phyloP scores from a whole-genome alignment of 177 flowering plant genomes.

The Vitis hybrid region DNA sequence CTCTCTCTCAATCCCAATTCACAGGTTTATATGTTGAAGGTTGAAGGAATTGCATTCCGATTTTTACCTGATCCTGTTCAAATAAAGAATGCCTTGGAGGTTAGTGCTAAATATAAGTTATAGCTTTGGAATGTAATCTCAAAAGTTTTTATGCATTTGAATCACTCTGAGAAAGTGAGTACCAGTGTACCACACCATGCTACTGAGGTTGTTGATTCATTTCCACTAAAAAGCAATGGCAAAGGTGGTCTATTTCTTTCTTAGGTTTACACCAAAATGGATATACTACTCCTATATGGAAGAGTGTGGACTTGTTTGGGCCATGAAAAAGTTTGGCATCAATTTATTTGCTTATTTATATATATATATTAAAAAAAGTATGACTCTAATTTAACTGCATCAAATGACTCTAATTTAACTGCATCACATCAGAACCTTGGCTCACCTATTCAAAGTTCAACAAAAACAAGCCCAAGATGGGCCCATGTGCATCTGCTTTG shows the following conservation, averaged over 20 bases:
- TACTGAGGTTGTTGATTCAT: neutral
- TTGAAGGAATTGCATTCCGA: slow-evolving; percentile 97
- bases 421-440: no score
- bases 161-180: neutral
- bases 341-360: neutral
- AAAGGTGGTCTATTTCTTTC: no score
- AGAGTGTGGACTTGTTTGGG: no score
- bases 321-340: neutral
- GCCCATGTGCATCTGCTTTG: no score
- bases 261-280: no score
- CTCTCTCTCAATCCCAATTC: neutral
- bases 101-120: slow-evolving; percentile 22
- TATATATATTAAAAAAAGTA: no score
- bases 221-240: no score
- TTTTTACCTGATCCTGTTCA: slow-evolving; percentile 98
- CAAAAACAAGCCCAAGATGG: no score
- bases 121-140: neutral
- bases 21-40: slow-evolving; percentile 93
- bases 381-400: no score
- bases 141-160: neutral
- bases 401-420: no score
- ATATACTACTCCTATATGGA: no score
- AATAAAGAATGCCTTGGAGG: slow-evolving; percentile 92
- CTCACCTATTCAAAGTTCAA: no score
- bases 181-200: neutral